Evolutionary conservation across 2,329 filamentous ascomycete species (phyloP).

Genomic region (Colletotrichum coccodes): DNA sequence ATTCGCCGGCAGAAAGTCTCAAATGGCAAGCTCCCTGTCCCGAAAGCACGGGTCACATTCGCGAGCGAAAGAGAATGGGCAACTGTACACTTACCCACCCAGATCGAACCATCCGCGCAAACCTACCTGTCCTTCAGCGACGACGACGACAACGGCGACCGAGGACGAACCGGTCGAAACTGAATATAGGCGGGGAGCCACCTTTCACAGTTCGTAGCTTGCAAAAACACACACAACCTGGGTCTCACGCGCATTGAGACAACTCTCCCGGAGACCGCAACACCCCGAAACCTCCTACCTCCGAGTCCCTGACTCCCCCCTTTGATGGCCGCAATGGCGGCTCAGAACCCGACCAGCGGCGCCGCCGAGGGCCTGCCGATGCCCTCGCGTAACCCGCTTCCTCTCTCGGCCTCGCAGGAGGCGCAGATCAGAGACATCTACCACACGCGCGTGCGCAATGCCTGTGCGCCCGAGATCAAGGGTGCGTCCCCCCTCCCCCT

Average conservation of each 20-base stretch:
- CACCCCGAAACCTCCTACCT: not conserved
- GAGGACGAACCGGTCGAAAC: not conserved
- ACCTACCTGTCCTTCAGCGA: not conserved
- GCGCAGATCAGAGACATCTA: conserved; percentile 84
- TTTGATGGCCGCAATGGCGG: conserved; percentile 52
- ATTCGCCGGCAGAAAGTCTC: conserved; percentile 26
- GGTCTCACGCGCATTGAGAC: no score
- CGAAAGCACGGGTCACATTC: conserved; percentile 18
- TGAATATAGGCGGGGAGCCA: not conserved
- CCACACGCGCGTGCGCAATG: conserved; percentile 79
- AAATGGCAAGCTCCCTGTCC: conserved; percentile 29
- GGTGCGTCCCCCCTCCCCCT: conserved; percentile 55
- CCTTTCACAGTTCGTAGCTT: no score
- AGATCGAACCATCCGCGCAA: conserved; percentile 27
- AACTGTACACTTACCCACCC: conserved; percentile 20
- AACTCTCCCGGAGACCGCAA: not conserved
- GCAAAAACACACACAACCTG: no score
- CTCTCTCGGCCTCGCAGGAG: conserved; percentile 84
- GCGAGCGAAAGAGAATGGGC: not conserved
- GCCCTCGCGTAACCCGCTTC: conserved; percentile 81
- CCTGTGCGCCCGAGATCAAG: conserved; percentile 83
- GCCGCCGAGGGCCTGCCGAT: conserved; percentile 45
- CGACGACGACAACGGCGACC: not conserved
- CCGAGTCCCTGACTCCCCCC: not conserved
- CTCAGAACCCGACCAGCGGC: conserved; percentile 44